Conservation (phyloP, 2,329 filamentous ascomycete genomes). For the Geosmithia flava region DNA sequence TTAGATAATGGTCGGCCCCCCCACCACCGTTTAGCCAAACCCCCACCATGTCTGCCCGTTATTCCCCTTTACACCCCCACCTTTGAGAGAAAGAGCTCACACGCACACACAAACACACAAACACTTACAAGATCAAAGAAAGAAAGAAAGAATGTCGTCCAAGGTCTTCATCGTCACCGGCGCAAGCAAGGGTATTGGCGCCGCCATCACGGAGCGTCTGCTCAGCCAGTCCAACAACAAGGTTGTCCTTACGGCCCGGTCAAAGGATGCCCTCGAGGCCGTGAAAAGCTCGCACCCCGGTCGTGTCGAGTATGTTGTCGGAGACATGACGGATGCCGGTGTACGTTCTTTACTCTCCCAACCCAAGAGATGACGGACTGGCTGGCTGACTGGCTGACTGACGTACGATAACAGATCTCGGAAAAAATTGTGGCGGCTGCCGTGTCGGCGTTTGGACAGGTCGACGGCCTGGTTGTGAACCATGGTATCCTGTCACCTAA, state of each 20-base stretch:
- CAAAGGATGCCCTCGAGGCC: constrained; percentile 31
- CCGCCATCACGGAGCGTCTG: constrained; percentile 39
- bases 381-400: not conserved
- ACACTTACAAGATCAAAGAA: not conserved
- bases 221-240: constrained; percentile 38
- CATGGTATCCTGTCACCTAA: constrained; percentile 75
- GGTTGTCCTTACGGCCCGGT: constrained; percentile 46
- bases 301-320: constrained; percentile 43
- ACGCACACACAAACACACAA: not conserved
- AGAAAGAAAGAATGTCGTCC: constrained; percentile 22
- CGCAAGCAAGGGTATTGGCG: constrained; percentile 50
- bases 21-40: too few species aligned
- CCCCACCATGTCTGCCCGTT: not conserved
- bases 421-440: constrained; percentile 53
- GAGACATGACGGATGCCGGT: constrained; percentile 40
- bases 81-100: not conserved
- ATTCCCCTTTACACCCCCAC: not conserved
- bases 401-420: constrained; percentile 31
- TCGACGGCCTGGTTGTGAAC: constrained; percentile 81
- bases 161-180: constrained; percentile 62
- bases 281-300: constrained; percentile 37
- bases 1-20: too few species aligned
- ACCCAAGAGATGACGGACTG: not conserved
- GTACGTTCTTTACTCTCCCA: constrained; percentile 17
- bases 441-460: constrained; percentile 50